phyloP scores from a whole-genome alignment of 1,139 yeast species.

The Hyphopichia burtonii region DNA sequence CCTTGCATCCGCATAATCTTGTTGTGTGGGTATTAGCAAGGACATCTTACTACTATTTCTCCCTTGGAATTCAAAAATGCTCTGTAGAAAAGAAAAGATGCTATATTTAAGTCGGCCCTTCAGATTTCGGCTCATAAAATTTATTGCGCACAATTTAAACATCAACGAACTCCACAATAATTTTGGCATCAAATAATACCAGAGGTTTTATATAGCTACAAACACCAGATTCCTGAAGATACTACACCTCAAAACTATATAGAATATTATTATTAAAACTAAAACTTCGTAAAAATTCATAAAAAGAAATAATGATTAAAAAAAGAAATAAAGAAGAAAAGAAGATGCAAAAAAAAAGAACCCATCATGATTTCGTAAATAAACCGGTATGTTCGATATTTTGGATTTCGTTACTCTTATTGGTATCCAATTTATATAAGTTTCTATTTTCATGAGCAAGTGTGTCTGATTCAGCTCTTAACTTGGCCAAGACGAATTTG shows the following conservation, averaged over 20 bases:
- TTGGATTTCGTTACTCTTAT: constrained; percentile 14
- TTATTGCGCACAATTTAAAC: no score
- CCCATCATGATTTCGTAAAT: background rate
- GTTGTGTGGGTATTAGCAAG: constrained; percentile 31
- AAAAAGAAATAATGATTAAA: constrained; percentile 36
- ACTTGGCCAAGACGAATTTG: constrained; percentile 19
- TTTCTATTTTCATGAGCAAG: constrained; percentile 11
- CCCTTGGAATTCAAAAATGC: no score
- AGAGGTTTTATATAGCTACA: no score
- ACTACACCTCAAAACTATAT: no score
- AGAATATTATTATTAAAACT: no score
- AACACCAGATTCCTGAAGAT: no score
- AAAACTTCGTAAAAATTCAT: constrained; percentile 42
- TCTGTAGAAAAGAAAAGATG: no score
- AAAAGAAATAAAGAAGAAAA: constrained; percentile 42
- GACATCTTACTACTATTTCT: constrained; percentile 17
- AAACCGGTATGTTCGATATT: constrained; percentile 12
- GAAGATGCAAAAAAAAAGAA: constrained; percentile 34
- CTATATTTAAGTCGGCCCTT: no score
- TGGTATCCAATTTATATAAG: constrained; percentile 18
- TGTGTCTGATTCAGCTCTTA: constrained; percentile 16
- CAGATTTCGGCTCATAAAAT: no score
- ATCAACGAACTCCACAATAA: no score
- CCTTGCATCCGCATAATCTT: constrained; percentile 37
- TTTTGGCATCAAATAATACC: no score